A percentile compares a stretch with the other conserved stretches of the same genome.
Conservation (phyloP, 1,284 basidiomycete genomes). For the Ustilago curta region DNA sequence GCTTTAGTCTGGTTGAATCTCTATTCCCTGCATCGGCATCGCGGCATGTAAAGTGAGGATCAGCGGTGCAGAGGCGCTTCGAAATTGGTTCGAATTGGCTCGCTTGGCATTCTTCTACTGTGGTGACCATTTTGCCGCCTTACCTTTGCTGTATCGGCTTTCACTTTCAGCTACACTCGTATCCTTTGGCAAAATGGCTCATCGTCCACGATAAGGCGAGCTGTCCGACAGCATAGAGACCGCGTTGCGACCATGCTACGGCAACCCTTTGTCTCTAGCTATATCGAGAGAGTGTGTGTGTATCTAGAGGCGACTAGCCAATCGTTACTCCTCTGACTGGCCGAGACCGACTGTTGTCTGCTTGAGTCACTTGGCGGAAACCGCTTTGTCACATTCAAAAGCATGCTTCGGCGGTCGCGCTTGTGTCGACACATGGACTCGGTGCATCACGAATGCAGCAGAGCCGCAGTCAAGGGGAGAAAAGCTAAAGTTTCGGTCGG, state of each 20-base stretch:
- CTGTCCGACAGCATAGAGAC: no score
- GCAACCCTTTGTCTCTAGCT: no score
- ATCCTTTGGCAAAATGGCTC: neutral
- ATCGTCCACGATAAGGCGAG: no score
- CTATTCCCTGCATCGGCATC: neutral
- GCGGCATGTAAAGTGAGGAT: neutral
- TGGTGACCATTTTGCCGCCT: neutral
- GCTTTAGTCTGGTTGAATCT: neutral
- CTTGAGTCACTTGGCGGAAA: neutral
- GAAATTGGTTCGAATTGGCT: neutral
- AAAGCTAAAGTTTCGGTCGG: neutral
- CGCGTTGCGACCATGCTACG: no score
- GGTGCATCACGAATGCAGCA: no score
- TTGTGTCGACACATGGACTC: neutral
- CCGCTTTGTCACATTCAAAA: neutral
- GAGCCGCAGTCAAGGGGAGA: no score
- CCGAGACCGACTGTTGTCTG: neutral
- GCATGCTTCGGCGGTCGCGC: neutral
- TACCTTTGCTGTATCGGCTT: constrained; percentile 1
- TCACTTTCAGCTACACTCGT: neutral
- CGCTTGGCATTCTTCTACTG: neutral
- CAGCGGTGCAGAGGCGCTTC: neutral
- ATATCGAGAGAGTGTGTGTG: no score
- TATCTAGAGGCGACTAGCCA: no score
- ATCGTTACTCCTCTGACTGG: no score